These are phyloP conservation scores for Termitomyces sp. DNA, from an alignment of 768 basidiomycete genomes.

Conservation along the genomic window DNA sequence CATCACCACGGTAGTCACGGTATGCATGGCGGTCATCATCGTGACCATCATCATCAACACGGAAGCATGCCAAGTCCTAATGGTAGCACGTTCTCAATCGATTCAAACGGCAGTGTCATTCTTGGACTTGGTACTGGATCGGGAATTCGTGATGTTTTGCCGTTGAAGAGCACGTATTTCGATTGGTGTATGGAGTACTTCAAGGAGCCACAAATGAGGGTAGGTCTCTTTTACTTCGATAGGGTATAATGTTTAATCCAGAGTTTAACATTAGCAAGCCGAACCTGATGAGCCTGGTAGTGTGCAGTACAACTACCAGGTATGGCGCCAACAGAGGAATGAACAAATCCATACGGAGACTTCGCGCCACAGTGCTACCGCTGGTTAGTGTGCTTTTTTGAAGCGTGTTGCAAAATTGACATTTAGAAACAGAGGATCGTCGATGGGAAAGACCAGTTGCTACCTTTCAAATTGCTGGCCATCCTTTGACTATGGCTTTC, in stretches of 20 bases:
- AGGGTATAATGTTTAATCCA: constrained; percentile 9
- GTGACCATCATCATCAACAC: constrained; percentile 22
- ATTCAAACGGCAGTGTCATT: constrained; percentile 63
- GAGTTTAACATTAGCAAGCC: constrained; percentile 54
- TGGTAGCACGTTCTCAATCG: constrained; percentile 73
- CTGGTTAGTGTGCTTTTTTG: constrained; percentile 46
- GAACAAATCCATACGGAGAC: constrained; percentile 74
- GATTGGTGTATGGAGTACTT: constrained; percentile 98
- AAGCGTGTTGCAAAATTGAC: background rate
- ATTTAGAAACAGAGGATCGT: constrained; percentile 38
- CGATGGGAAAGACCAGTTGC: constrained; percentile 73
- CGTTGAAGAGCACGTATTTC: constrained; percentile 87
- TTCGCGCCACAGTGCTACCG: constrained; percentile 58
- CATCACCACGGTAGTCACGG: constrained; percentile 23
- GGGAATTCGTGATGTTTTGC: constrained; percentile 80
- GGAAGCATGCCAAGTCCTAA: constrained; percentile 59
- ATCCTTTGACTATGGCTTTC: constrained; percentile 77
- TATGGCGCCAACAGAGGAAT: constrained; percentile 90
- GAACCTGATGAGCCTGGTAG: constrained; percentile 97
- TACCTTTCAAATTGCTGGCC: constrained; percentile 50
- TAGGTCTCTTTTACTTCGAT: constrained; percentile 27
- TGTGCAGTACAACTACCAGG: constrained; percentile 88
- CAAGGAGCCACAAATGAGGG: constrained; percentile 98
- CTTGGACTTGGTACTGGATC: constrained; percentile 75
- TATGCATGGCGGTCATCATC: background rate